Conservation (phyloP, 257 asterid genomes). For the Solanum neorickii region DNA sequence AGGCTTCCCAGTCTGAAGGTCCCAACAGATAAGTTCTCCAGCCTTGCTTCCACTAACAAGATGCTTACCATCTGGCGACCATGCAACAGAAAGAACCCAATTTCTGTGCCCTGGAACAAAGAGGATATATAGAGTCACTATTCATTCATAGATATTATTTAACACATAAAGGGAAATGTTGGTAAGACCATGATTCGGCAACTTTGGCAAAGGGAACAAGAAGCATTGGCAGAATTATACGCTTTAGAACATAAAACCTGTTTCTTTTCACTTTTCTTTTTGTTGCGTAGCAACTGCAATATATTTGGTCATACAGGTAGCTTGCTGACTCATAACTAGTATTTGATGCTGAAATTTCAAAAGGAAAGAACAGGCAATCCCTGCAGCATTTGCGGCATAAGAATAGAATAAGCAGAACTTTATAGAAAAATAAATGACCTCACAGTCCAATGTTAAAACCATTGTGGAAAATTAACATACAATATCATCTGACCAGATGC, state of each 20-base stretch:
- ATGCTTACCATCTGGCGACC: slow-evolving; percentile 89
- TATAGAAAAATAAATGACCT: background rate
- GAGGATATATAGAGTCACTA: background rate
- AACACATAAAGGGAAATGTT: background rate
- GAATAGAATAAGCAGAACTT: background rate
- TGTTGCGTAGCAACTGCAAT: background rate
- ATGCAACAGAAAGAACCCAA: slow-evolving; percentile 92
- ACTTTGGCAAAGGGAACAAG: background rate
- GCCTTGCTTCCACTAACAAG: slow-evolving; percentile 95
- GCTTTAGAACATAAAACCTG: background rate
- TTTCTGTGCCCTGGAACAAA: slow-evolving; percentile 65
- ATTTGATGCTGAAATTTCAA: background rate
- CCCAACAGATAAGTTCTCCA: slow-evolving; percentile 89
- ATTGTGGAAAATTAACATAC: background rate
- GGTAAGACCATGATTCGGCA: background rate
- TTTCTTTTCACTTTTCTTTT: background rate
- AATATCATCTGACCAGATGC: background rate
- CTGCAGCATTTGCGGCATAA: background rate
- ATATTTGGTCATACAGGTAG: background rate
- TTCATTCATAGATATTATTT: background rate
- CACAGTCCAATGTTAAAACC: background rate
- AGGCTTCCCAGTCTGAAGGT: slow-evolving; percentile 64
- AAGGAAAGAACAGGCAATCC: background rate
- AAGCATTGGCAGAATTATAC: background rate
- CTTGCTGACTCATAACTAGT: background rate